Evolutionary conservation across 2,329 filamentous ascomycete genomes (phyloP).

Genomic region (Fusarium camptoceras): DNA sequence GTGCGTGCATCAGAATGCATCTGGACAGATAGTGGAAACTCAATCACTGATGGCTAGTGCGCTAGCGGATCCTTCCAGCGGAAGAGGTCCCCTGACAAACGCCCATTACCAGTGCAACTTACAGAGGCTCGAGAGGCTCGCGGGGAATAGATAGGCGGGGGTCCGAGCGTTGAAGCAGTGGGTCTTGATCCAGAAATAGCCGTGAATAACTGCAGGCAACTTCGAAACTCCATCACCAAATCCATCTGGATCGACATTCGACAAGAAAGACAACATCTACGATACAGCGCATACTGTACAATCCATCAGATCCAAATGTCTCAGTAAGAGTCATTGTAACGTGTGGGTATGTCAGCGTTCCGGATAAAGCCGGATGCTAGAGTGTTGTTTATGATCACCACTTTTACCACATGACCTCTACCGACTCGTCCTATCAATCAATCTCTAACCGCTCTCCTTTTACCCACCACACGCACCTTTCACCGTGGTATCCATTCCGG

Average conservation of each 20-base stretch:
- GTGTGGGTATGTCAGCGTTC: constrained; percentile 14
- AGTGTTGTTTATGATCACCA: constrained; percentile 35
- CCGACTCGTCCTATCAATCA: constrained; percentile 27
- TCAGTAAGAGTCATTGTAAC: not conserved
- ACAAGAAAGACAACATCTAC: not conserved
- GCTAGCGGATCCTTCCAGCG: constrained; percentile 14
- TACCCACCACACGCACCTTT: constrained; percentile 23
- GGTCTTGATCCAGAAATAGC: constrained; percentile 40
- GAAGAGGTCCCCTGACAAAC: constrained; percentile 20
- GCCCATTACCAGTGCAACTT: constrained; percentile 10
- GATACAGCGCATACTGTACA: not conserved
- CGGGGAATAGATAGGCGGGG: constrained; percentile 13
- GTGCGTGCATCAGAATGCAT: not conserved
- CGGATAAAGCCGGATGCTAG: constrained; percentile 34
- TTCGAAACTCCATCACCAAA: constrained; percentile 31
- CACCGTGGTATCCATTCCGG: constrained; percentile 5
- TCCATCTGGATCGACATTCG: constrained; percentile 14
- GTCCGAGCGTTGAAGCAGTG: constrained; percentile 33
- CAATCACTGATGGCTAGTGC: constrained; percentile 22
- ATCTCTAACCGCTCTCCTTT: constrained; percentile 6
- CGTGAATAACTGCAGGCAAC: constrained; percentile 6
- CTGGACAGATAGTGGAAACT: constrained; percentile 30
- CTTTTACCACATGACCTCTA: constrained; percentile 42
- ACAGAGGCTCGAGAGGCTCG: constrained; percentile 4
- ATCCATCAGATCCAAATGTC: constrained; percentile 6